phyloP scores from a whole-genome alignment of 805 yeast genomes.

The Gaillardinia entomophila region DNA sequence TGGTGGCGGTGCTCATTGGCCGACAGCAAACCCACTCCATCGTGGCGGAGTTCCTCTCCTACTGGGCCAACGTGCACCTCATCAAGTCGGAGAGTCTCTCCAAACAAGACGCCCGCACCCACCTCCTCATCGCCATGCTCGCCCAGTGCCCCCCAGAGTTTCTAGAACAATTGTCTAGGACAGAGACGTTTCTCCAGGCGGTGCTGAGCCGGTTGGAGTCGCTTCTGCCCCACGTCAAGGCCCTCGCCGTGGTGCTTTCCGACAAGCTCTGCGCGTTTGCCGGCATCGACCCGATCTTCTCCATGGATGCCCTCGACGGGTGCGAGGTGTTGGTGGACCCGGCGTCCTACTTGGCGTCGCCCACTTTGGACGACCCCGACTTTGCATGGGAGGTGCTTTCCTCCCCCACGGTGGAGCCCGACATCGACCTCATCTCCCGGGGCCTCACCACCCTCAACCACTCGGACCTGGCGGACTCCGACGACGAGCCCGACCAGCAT shows the following conservation, averaged over 20 bases:
- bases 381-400: not conserved
- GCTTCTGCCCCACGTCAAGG: conserved; percentile 37
- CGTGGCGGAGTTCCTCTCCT: conserved; percentile 3
- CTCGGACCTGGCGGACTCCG: conserved; percentile 14
- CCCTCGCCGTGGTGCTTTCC: conserved; percentile 54
- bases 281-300: conserved; percentile 25
- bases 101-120: conserved; percentile 45
- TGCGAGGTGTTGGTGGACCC: conserved; percentile 11
- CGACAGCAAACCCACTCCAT: conserved; percentile 2
- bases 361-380: not conserved
- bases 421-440: conserved; percentile 20
- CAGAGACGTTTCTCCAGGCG: conserved; percentile 38
- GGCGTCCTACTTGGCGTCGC: not conserved
- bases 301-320: conserved; percentile 22
- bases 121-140: conserved; percentile 36
- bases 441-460: not conserved
- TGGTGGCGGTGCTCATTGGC: conserved; percentile 3
- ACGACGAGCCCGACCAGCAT: conserved; percentile 52
- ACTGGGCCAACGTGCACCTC: conserved; percentile 26
- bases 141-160: conserved; percentile 10
- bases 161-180: conserved; percentile 24
- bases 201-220: conserved; percentile 54
- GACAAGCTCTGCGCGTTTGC: conserved; percentile 38
- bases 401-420: conserved; percentile 3
- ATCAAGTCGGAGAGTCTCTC: conserved; percentile 35